phyloP scores from a whole-genome alignment of 2,329 filamentous ascomycete species.

The Daldinia sp. region DNA sequence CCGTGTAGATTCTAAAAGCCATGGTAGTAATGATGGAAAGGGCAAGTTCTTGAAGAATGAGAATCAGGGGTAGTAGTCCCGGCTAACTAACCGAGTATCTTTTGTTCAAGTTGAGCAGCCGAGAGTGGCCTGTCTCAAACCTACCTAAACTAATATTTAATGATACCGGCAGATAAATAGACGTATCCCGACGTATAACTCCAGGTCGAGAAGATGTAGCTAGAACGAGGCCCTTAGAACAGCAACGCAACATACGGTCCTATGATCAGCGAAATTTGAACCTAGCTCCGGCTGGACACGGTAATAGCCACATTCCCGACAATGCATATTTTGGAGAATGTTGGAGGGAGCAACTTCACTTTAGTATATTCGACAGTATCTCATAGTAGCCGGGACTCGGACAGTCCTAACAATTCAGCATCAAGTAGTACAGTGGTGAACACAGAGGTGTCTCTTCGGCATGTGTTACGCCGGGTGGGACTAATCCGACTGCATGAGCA shows the following conservation, averaged over 20 bases:
- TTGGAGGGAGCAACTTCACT: slow-evolving; percentile 22
- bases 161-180: slow-evolving; percentile 18
- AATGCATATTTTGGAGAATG: slow-evolving; percentile 41
- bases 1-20: neutral
- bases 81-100: neutral
- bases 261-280: slow-evolving; percentile 31
- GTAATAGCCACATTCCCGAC: slow-evolving; percentile 41
- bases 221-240: slow-evolving; percentile 16
- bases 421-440: slow-evolving; percentile 27
- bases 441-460: slow-evolving; percentile 33
- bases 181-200: slow-evolving; percentile 11
- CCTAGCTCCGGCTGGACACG: slow-evolving; percentile 23
- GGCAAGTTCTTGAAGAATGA: neutral
- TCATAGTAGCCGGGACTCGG: slow-evolving; percentile 33
- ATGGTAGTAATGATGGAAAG: neutral
- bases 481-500: slow-evolving; percentile 36
- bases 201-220: slow-evolving; percentile 9
- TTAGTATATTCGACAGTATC: slow-evolving; percentile 33
- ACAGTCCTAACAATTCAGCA: slow-evolving; percentile 21
- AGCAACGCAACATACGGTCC: slow-evolving; percentile 24
- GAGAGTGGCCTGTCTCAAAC: slow-evolving; percentile 4
- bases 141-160: slow-evolving; percentile 6
- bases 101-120: neutral
- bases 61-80: neutral
- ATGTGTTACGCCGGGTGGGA: slow-evolving; percentile 28